A percentile compares a stretch with the other conserved stretches of the same genome.
Conservation (phyloP, 176 grass and related monocot genomes). For the Panicum miliaceum region DNA sequence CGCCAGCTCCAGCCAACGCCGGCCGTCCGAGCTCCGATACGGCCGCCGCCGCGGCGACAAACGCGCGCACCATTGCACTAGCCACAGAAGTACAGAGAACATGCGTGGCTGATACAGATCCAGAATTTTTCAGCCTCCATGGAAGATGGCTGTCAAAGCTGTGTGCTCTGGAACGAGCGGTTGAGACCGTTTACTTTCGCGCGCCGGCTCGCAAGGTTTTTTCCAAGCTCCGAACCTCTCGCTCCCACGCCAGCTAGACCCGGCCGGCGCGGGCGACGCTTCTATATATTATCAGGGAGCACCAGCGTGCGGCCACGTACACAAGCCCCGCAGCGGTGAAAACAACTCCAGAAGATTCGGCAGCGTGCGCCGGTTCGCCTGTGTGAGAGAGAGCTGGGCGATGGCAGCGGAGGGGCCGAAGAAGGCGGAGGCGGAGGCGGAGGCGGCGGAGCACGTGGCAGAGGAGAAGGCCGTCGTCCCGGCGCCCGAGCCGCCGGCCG, state of each 20-base stretch:
- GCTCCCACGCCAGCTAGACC: not conserved
- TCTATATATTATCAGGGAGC: not conserved
- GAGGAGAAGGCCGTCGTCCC: slow-evolving; percentile 24
- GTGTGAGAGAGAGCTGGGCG: not conserved
- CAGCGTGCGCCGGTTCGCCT: not conserved
- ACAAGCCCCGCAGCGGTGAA: not conserved
- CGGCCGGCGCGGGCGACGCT: not conserved
- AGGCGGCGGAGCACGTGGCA: not conserved
- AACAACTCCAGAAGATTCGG: not conserved
- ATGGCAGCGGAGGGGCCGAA: slow-evolving; percentile 30
- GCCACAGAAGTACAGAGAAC: not conserved
- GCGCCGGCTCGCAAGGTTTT: not conserved
- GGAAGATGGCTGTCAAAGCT: not conserved
- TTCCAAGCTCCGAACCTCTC: not conserved
- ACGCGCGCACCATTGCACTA: not conserved
- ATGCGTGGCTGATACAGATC: not conserved
- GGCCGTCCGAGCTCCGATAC: not conserved
- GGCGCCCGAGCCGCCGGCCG: slow-evolving; percentile 11
- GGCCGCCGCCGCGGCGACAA: not conserved
- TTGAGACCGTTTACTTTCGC: slow-evolving; percentile 14
- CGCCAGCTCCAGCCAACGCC: not conserved
- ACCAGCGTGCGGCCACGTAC: slow-evolving; percentile 1
- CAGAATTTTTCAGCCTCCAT: not conserved
- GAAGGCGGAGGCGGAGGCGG: slow-evolving; percentile 4
- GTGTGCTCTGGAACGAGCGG: not conserved